Evolutionary conservation across 108 stramenopile genomes (phyloP).

Genomic region (Nitzschia putrida): DNA sequence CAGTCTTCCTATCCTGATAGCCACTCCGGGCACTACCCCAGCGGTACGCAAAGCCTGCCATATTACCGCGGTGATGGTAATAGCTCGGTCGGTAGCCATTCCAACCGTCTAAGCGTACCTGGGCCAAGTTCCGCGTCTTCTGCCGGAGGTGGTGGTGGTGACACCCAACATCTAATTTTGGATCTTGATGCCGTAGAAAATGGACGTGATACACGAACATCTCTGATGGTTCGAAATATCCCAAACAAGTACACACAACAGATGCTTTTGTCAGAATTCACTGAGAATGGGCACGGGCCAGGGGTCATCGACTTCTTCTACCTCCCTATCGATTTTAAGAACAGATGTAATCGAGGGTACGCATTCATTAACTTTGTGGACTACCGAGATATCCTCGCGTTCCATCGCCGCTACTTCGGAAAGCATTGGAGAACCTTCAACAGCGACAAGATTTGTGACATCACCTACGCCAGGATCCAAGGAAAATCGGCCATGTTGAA

Average conservation of each 20-base stretch:
- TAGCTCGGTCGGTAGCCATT: slow-evolving; percentile 33
- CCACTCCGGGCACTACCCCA: slow-evolving; percentile 32
- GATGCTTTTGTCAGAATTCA: slow-evolving; percentile 94
- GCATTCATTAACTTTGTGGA: slow-evolving; percentile 98
- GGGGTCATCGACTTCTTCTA: slow-evolving; percentile 98
- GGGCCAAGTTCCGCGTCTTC: slow-evolving; percentile 19
- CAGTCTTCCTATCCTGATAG: slow-evolving; percentile 23
- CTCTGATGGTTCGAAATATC: slow-evolving; percentile 98
- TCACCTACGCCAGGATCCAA: slow-evolving; percentile 98
- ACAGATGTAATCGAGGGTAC: slow-evolving; percentile 98
- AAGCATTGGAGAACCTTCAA: slow-evolving; percentile 96
- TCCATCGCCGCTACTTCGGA: slow-evolving; percentile 88
- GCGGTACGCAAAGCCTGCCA: slow-evolving; percentile 20
- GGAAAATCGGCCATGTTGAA: slow-evolving; percentile 96
- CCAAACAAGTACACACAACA: slow-evolving; percentile 99
- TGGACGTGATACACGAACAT: slow-evolving; percentile 91
- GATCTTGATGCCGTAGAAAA: slow-evolving; percentile 70
- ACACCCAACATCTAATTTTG: slow-evolving; percentile 49
- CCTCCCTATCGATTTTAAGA: slow-evolving; percentile 99
- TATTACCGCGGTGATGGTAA: slow-evolving; percentile 29
- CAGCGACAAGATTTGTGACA: slow-evolving; percentile 97
- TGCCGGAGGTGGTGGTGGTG: slow-evolving; percentile 22
- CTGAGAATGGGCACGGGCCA: slow-evolving; percentile 83
- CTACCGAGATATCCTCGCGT: slow-evolving; percentile 84
- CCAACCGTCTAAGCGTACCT: slow-evolving; percentile 16